Evolutionary conservation across 148 eudicot genomes (phyloP).

Genomic region (Spergularia marina): DNA sequence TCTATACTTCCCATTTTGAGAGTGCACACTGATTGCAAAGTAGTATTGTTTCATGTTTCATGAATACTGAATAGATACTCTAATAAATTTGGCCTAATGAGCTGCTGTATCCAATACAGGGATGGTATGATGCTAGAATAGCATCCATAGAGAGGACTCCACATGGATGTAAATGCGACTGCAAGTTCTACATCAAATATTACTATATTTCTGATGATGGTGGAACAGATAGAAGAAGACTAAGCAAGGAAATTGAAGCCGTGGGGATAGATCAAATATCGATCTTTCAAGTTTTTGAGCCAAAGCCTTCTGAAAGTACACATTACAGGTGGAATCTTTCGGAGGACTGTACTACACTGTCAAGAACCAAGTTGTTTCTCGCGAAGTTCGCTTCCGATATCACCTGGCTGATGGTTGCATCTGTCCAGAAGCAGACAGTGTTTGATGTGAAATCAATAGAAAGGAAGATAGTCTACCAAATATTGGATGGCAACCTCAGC

Average conservation of each 20-base stretch:
- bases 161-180: conserved; percentile 58
- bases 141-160: conserved; percentile 74
- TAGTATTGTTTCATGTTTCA: background rate
- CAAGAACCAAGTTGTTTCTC: conserved; percentile 49
- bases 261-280: conserved; percentile 57
- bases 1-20: background rate
- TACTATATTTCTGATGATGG: conserved; percentile 47
- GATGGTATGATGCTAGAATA: conserved; percentile 81
- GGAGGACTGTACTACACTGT: conserved; percentile 68
- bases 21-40: background rate
- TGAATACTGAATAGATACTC: background rate
- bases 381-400: conserved; percentile 69
- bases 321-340: conserved; percentile 68
- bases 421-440: conserved; percentile 52
- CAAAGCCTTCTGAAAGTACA: conserved; percentile 47
- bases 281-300: conserved; percentile 61
- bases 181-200: conserved; percentile 61
- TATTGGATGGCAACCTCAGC: conserved; percentile 44
- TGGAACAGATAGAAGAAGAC: conserved; percentile 36
- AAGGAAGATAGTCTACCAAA: conserved; percentile 62
- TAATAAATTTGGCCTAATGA: background rate
- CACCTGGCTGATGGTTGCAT: conserved; percentile 75
- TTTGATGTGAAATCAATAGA: conserved; percentile 59
- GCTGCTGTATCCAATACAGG: conserved; percentile 36
- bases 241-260: conserved; percentile 46